Evolutionary conservation across 2,329 filamentous ascomycete genomes (phyloP), one percentile per base, ranked within the genome.

Genomic region (Alternaria brassicicola): DNA sequence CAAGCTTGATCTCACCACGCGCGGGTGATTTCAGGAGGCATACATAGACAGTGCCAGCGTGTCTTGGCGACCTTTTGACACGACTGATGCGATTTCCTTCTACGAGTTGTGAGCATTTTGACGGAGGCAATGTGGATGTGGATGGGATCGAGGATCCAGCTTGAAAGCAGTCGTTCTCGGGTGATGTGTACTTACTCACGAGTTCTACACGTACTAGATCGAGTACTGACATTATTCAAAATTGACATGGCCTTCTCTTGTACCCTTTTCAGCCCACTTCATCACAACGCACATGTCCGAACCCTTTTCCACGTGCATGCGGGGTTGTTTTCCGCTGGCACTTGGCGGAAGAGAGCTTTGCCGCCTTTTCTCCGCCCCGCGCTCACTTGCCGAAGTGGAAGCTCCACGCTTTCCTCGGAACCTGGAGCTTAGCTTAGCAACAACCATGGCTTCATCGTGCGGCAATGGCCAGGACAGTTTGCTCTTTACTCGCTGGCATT

Each of bases 331-430:
- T 66, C 61, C 62, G 58, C 31, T 45, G 41, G 36, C 48, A 67
- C 52, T 59, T 61, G 61, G 25, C 41, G 68, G 69, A 68, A 64
- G 60, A 74, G 50, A 54, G 35, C 62, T 71, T 74, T 66, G 58
- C 70, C 68, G 66, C 61, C 26, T 48, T 57, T 60, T 59, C 55
- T 64, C 59, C 64, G 55, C 66, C 65, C 67, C 67, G 67, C 67
- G 64, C 48, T 70, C 66, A 74, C 64, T 72, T 76, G 74, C 73
- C 74, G 74, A 75, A 72, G 65, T 69, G 72, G 1, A 60, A 59
- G 63, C 57, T 59, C 64, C 59, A 39, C 38, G 35, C 36, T 23
- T 31, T 67, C 61, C 51, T 43, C 36, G 67, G 64, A 71, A 71
- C 57, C 67, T 69, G 59, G 58, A 66, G 61, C 63, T 67, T 65